Evolutionary conservation across 192 early-diverging fungal species (phyloP), one percentile per base, ranked within the genome.

Genomic region (Podila clonocystis): DNA sequence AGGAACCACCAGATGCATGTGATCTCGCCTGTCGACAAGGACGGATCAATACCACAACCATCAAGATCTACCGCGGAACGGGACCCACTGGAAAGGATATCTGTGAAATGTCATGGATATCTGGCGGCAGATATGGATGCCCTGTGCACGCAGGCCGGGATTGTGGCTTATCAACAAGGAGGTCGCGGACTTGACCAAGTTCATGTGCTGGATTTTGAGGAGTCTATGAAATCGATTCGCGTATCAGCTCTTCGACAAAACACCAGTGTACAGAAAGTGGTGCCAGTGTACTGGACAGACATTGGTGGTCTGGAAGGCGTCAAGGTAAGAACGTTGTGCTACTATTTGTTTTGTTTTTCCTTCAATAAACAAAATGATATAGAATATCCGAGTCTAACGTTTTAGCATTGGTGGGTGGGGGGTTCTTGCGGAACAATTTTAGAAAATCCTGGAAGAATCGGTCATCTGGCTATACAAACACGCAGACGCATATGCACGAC

Each of bases 381-480:
- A 55, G 17, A 24, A 55, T 55, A 26, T 26, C 52, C 24, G n/a
- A 73, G 41, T 29, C 31, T 30, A 45, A 45, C 15, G 15, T 52
- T 33, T 60, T 50, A 12, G 41, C 12, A 13, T 64, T 72, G 11
- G 31, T 41, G 72, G 26, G 49, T 6, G 33, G 33, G 7, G 7
- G 4, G 1, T 72, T 29, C 28, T 73, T 13, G 31, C 45, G 30
- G 58, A n/a, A 19, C 9, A 19, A 17, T 36, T 19, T 49, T 66
- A 93, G 92, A 66, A 71, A 11, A 77, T 89, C 9, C 70, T 98
- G 9, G 83, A 94, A 60, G 95, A 96, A 69, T 89, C 90, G 15
- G 88, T 95, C 2, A 88, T 94, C 0, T 97, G 95, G 95, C 87
- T 92, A 15, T 88, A 92, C 50, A 87, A 88, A 57, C 85, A 92